phyloP scores from a whole-genome alignment of 306 rosid species.

The Cucumis melo region DNA sequence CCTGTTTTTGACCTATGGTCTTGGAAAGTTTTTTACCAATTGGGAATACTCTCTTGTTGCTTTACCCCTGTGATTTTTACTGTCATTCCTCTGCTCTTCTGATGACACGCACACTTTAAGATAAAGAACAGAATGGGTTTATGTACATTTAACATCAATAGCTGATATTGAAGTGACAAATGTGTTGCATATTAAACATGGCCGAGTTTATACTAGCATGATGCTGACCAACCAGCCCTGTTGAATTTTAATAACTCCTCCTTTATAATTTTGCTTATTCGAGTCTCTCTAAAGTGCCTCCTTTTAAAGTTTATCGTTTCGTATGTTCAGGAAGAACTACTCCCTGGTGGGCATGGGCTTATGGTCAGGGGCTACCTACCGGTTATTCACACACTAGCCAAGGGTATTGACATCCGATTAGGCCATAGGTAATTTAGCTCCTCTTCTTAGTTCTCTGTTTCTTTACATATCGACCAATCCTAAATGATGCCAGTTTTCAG shows the following conservation, averaged over 20 bases:
- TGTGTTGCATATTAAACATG: not conserved
- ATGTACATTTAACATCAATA: not conserved
- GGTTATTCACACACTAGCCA: constrained; percentile 88
- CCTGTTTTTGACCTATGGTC: not conserved
- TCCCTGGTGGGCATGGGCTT: constrained; percentile 98
- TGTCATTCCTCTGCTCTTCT: not conserved
- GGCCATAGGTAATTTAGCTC: constrained; percentile 48
- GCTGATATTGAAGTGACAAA: not conserved
- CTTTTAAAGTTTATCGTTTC: not conserved
- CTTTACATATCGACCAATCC: constrained; percentile 4
- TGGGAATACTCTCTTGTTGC: not conserved
- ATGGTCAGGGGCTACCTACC: constrained; percentile 96
- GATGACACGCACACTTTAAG: not conserved
- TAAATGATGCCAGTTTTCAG: constrained; percentile 27
- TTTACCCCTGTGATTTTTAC: not conserved
- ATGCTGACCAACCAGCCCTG: not conserved
- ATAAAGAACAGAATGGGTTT: not conserved
- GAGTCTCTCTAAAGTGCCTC: not conserved
- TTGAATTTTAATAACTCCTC: not conserved
- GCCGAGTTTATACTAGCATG: not conserved
- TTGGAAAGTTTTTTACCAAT: not conserved
- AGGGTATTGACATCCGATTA: constrained; percentile 82
- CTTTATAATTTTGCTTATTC: not conserved
- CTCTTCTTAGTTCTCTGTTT: not conserved
- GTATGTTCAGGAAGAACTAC: constrained; percentile 61